phyloP scores from a whole-genome alignment of 2,329 filamentous ascomycete genomes.

The Penicillium sp. region DNA sequence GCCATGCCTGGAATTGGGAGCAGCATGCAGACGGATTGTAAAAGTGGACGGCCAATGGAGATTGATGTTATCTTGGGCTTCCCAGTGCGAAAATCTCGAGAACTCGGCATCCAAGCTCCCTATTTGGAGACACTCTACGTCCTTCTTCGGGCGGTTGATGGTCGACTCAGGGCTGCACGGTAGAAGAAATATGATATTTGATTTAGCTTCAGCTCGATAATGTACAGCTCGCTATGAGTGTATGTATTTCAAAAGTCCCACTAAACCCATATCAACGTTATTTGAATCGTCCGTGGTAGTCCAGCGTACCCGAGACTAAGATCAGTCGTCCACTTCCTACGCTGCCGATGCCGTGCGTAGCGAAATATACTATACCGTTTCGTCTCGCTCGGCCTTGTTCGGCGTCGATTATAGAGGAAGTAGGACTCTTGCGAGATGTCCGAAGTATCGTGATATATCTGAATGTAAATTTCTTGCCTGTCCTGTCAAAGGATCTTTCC shows the following conservation, averaged over 20 bases:
- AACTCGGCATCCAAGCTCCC: constrained; percentile 43
- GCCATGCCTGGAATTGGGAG: constrained; percentile 43
- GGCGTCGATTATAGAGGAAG: not conserved
- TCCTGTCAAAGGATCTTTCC: not conserved
- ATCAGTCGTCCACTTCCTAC: not conserved
- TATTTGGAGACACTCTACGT: constrained; percentile 43
- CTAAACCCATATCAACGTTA: not conserved
- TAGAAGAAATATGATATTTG: not conserved
- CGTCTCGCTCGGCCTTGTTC: not conserved
- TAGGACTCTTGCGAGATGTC: not conserved
- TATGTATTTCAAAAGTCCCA: not conserved
- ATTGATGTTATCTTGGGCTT: constrained; percentile 50
- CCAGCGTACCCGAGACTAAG: not conserved
- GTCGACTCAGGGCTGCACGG: constrained; percentile 15
- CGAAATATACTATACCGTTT: not conserved
- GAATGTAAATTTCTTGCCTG: not conserved
- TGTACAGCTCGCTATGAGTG: not conserved
- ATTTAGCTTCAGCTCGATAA: not conserved
- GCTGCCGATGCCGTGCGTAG: not conserved
- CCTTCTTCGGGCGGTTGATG: constrained; percentile 31
- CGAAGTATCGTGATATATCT: not conserved
- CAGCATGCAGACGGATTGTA: constrained; percentile 49
- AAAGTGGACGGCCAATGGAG: constrained; percentile 45
- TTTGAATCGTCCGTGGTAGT: not conserved
- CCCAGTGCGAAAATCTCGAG: constrained; percentile 41